Evolutionary conservation across 345 rosid genomes (phyloP).

Genomic region (Salix brachista): DNA sequence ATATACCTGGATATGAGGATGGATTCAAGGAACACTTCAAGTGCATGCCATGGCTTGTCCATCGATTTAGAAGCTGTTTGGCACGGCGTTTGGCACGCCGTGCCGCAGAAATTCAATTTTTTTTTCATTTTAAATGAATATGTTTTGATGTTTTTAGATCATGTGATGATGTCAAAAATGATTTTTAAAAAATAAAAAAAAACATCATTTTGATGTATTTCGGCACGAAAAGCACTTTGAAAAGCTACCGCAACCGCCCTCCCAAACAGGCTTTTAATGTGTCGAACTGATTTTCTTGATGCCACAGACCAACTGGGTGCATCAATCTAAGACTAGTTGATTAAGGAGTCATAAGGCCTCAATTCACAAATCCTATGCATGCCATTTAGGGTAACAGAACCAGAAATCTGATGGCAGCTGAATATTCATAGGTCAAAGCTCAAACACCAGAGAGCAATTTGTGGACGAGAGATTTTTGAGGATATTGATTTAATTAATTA

Average conservation of each 20-base stretch:
- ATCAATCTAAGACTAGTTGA: not conserved
- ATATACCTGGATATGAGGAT: slow-evolving; percentile 35
- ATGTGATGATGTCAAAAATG: too few species aligned
- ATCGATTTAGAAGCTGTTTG: too few species aligned
- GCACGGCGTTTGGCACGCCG: too few species aligned
- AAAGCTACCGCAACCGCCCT: too few species aligned
- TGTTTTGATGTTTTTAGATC: too few species aligned
- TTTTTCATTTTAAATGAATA: too few species aligned
- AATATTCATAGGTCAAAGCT: not conserved
- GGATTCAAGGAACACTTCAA: slow-evolving; percentile 57
- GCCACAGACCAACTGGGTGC: not conserved
- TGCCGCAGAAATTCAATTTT: too few species aligned
- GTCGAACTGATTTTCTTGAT: not conserved
- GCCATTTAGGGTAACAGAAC: not conserved
- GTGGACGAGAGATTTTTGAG: not conserved
- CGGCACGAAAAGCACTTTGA: too few species aligned
- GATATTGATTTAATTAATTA: not conserved
- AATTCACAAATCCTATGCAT: not conserved
- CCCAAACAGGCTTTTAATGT: not conserved
- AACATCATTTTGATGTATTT: too few species aligned
- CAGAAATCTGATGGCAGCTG: not conserved
- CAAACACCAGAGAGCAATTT: slow-evolving; percentile 18
- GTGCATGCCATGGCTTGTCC: slow-evolving; percentile 70
- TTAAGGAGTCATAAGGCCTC: not conserved
- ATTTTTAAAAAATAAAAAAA: too few species aligned